Evolutionary conservation across 345 rosid species (phyloP).

Genomic region (Bruguiera parviflora): DNA sequence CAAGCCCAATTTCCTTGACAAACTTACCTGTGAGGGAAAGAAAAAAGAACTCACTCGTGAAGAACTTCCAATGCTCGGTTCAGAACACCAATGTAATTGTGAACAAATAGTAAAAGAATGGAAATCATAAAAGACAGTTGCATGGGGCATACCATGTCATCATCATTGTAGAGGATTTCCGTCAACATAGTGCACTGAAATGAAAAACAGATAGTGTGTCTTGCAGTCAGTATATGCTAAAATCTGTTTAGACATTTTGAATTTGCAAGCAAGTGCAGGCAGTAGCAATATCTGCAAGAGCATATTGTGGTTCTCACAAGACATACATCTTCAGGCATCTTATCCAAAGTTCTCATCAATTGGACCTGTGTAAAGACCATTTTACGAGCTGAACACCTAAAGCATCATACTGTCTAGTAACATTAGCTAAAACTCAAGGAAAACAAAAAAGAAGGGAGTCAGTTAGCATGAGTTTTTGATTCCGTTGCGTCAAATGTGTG

Average conservation of each 20-base stretch:
- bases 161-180: constrained; percentile 91
- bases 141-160: constrained; percentile 68
- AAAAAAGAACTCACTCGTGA: background rate
- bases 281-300: background rate
- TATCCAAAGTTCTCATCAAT: constrained; percentile 93
- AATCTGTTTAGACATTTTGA: background rate
- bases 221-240: constrained; percentile 11
- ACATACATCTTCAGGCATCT: constrained; percentile 86
- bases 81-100: background rate
- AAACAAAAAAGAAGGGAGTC: background rate
- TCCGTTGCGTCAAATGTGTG: constrained; percentile 69
- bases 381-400: constrained; percentile 89
- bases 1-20: background rate
- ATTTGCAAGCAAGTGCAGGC: background rate
- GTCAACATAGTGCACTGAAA: constrained; percentile 84
- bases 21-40: background rate
- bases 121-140: background rate
- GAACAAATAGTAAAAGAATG: background rate
- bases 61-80: background rate
- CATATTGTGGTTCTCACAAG: background rate
- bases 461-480: background rate
- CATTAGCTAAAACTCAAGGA: background rate
- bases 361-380: constrained; percentile 90
- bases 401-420: constrained; percentile 5
- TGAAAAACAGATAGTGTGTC: constrained; percentile 11